A percentile compares a stretch with the other conserved stretches of the same genome.
Conservation (phyloP, 192 early-diverging fungal genomes). For the Kickxella alabastrina region DNA sequence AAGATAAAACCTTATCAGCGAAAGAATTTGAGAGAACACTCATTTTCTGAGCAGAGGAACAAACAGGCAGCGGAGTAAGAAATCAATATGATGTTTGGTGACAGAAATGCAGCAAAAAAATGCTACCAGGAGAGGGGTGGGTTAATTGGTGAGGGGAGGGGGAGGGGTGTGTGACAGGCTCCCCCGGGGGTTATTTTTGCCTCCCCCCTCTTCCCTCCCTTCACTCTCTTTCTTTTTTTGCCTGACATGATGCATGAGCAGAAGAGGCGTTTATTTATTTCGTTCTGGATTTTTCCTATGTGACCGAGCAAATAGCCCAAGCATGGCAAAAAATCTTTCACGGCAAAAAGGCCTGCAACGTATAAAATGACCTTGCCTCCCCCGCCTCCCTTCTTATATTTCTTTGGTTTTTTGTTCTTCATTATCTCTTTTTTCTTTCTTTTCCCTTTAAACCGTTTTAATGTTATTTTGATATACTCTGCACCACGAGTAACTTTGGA, state of each 20-base stretch:
- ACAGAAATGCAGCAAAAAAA: too few species aligned
- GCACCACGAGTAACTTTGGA: neutral
- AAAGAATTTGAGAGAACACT: too few species aligned
- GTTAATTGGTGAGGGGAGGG: too few species aligned
- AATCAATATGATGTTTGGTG: too few species aligned
- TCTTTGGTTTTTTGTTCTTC: neutral
- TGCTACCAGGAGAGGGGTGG: too few species aligned
- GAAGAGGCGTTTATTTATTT: neutral
- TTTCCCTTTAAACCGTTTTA: neutral
- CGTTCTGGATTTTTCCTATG: conserved; percentile 2
- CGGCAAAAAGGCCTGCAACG: too few species aligned
- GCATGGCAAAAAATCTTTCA: too few species aligned
- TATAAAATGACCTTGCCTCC: too few species aligned
- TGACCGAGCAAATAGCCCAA: conserved; percentile 2
- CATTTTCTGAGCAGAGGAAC: too few species aligned
- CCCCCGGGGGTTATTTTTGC: neutral
- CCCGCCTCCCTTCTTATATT: neutral
- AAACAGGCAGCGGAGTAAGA: too few species aligned
- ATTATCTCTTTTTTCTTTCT: neutral
- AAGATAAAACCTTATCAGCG: too few species aligned
- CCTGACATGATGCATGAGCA: too few species aligned
- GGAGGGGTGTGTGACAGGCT: neutral
- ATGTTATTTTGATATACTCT: conserved; percentile 3
- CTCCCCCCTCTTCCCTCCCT: neutral
- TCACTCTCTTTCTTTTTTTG: neutral